phyloP scores from a whole-genome alignment of 2,329 filamentous ascomycete species.

The Penicillium corylophilum region DNA sequence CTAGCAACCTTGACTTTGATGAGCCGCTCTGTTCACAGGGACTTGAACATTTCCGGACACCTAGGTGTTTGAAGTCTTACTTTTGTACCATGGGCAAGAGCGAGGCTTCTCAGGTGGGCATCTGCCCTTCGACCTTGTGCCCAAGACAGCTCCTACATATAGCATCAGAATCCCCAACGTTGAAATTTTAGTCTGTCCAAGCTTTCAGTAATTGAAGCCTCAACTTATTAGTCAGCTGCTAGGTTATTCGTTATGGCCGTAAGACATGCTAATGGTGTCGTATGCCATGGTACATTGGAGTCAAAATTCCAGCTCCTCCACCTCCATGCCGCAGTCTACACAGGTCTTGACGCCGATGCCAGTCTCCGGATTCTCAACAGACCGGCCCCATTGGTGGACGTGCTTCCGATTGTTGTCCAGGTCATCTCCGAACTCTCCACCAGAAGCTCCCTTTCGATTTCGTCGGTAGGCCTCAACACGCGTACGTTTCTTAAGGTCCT shows the following conservation, averaged over 20 bases:
- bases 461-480: conserved; percentile 84
- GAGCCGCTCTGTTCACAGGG: too few relatives aligned
- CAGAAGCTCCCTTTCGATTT: conserved; percentile 54
- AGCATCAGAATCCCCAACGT: too few relatives aligned
- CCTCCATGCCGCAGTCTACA: conserved; percentile 65
- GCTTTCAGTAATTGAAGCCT: too few relatives aligned
- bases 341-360: conserved; percentile 68
- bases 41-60: too few relatives aligned
- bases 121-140: too few relatives aligned
- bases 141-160: too few relatives aligned
- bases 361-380: conserved; percentile 58
- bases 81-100: too few relatives aligned
- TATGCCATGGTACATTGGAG: conserved; percentile 2
- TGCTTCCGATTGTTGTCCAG: conserved; percentile 69
- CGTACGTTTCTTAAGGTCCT: conserved; percentile 90
- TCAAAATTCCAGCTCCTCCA: conserved; percentile 64
- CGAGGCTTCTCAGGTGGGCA: too few relatives aligned
- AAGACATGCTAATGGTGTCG: background rate
- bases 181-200: too few relatives aligned
- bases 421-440: conserved; percentile 70
- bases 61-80: too few relatives aligned
- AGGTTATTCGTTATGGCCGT: background rate
- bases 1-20: background rate
- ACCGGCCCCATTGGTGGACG: conserved; percentile 79
- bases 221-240: too few relatives aligned